Evolutionary conservation across 1,284 basidiomycete species (phyloP), one percentile per base, ranked within the genome.

Genomic region (Ceratobasidium sp.): DNA sequence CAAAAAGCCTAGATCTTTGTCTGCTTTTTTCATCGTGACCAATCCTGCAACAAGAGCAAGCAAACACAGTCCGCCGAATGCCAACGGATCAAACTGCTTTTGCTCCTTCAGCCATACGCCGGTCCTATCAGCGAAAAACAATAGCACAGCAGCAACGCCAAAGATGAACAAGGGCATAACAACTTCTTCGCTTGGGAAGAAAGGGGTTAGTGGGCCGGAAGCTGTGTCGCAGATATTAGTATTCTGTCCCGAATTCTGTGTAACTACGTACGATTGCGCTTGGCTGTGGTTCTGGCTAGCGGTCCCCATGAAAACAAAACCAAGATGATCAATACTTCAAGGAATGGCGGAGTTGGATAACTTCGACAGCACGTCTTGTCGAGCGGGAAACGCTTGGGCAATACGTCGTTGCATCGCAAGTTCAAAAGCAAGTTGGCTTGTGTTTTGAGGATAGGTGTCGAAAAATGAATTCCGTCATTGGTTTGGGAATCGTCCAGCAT

Each of bases 101-200:
- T 94, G 91, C 79, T 94, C 93, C 79, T 96, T 96, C 73, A 90
- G 80, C 88, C 93, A 96, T 73, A 95, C 84, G 41, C 86, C 86
- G 0, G 92, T 93, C 28, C 94, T 85, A 78, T 97, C 94, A 2
- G 92, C 90, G 58, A 91, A 74, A 79, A 88, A 96, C 41, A 92
- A 87, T 65, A 94, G 81, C 18, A 84, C 82, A 48, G 92, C 82
- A 3, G 89, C 86, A 26, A 84, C 81, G 73, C 92, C 90, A 75
- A 94, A 88, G 3, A 89, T 84, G 26, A 83, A 78, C 39, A 92
- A 77, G 0, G 86, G 79, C 16, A 86, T 82, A 57, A 83, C 77
- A 70, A 82, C 77, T 41, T 83, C 81, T 50, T 81, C 80, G 12
- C 77, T 74, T 26, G 82, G 82, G 70, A 86, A 80, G 53, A 84